Conservation (phyloP, 345 rosid genomes). For the Dimocarpus longan region DNA sequence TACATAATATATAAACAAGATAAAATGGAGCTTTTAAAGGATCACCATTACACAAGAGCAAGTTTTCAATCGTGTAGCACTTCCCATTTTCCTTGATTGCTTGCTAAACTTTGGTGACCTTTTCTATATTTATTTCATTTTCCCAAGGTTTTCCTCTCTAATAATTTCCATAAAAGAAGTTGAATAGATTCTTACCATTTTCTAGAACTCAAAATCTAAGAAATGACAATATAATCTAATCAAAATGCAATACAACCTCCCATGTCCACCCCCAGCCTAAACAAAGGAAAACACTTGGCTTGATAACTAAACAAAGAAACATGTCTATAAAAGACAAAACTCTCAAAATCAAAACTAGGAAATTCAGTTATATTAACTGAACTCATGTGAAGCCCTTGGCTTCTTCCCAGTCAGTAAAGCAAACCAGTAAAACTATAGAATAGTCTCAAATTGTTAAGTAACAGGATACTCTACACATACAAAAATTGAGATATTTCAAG, state of each 20-base stretch:
- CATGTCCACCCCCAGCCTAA: not conserved
- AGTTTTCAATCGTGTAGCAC: not conserved
- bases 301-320: not conserved
- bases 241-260: not conserved
- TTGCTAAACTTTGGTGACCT: not conserved
- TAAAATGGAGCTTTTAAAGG: not conserved
- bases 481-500: not conserved
- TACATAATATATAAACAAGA: not conserved
- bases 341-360: not conserved
- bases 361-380: not conserved
- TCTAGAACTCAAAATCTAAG: too few species aligned
- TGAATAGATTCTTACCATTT: too few species aligned
- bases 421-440: not conserved
- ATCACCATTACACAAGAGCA: not conserved
- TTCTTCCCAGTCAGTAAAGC: not conserved
- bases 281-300: not conserved
- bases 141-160: not conserved
- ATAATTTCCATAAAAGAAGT: too few species aligned
- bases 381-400: not conserved
- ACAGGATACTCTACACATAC: not conserved
- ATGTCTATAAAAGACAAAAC: not conserved
- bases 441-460: not conserved
- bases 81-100: not conserved
- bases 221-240: not conserved
- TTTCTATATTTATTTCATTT: not conserved